These are phyloP conservation scores for Geranium rotundifolium DNA, from an alignment of 345 rosid species.

Conservation along the genomic window DNA sequence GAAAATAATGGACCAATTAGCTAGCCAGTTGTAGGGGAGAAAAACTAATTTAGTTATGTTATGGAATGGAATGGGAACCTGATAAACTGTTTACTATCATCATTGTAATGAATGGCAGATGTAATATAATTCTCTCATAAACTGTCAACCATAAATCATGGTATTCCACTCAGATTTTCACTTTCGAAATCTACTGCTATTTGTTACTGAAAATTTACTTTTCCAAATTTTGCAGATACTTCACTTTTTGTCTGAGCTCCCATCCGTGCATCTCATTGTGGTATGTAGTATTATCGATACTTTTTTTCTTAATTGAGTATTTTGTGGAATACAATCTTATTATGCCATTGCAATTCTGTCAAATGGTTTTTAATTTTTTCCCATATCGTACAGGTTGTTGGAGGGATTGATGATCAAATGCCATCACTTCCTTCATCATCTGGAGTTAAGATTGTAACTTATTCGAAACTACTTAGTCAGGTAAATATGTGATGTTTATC, in stretches of 20 bases:
- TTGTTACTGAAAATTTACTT: constrained; percentile 5
- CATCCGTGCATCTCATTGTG: constrained; percentile 73
- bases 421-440: constrained; percentile 71
- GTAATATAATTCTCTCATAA: background rate
- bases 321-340: no score
- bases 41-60: background rate
- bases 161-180: background rate
- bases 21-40: background rate
- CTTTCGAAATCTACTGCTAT: background rate
- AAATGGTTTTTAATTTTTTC: constrained; percentile 6
- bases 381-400: constrained; percentile 62
- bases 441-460: constrained; percentile 62
- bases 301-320: background rate
- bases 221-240: constrained; percentile 50
- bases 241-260: constrained; percentile 73
- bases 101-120: background rate
- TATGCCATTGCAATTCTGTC: constrained; percentile 3
- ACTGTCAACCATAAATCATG: background rate
- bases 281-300: constrained; percentile 25
- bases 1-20: background rate
- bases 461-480: constrained; percentile 69
- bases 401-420: constrained; percentile 66
- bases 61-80: background rate
- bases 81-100: background rate
- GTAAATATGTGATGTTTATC: constrained; percentile 24